These are phyloP conservation scores for Talaromyces adpressus DNA, from an alignment of 495 filamentous ascomycete genomes.

Conservation along the genomic window DNA sequence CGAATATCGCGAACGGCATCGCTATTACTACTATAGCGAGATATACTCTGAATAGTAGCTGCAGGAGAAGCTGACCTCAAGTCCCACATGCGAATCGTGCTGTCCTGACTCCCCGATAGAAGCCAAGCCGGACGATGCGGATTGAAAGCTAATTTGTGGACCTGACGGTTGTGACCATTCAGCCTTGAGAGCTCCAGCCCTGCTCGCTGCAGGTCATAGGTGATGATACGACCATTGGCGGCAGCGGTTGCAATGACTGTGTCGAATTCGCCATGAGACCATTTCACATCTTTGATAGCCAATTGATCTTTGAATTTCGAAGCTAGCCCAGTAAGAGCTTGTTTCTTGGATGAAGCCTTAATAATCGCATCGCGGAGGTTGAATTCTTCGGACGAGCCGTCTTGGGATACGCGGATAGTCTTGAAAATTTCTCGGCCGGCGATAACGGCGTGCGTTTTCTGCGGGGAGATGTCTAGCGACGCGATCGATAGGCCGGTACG, in stretches of 20 bases:
- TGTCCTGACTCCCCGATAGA: slow-evolving; percentile 88
- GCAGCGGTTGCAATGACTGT: slow-evolving; percentile 76
- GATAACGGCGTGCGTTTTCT: slow-evolving; percentile 68
- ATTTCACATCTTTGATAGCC: slow-evolving; percentile 77
- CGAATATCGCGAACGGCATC: slow-evolving; percentile 81
- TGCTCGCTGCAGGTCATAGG: slow-evolving; percentile 73
- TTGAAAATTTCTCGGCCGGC: slow-evolving; percentile 81
- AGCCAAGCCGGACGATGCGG: slow-evolving; percentile 70
- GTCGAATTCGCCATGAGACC: slow-evolving; percentile 61
- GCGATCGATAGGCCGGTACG: slow-evolving; percentile 64
- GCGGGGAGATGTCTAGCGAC: slow-evolving; percentile 71
- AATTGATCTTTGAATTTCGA: slow-evolving; percentile 62
- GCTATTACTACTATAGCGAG: slow-evolving; percentile 54
- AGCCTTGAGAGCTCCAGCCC: slow-evolving; percentile 69
- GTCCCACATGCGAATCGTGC: slow-evolving; percentile 79
- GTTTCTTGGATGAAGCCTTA: slow-evolving; percentile 58
- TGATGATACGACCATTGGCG: slow-evolving; percentile 76
- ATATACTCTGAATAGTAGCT: slow-evolving; percentile 47
- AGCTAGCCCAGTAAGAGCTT: slow-evolving; percentile 41
- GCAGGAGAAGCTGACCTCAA: slow-evolving; percentile 46
- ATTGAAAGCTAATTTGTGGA: slow-evolving; percentile 87
- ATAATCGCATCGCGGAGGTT: slow-evolving; percentile 74
- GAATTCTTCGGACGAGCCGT: slow-evolving; percentile 64
- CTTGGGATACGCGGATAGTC: slow-evolving; percentile 65
- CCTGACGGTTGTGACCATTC: slow-evolving; percentile 84